These are phyloP conservation scores for Eremochloa ophiuroides DNA, from an alignment of 176 grass and related monocot genomes.

Conservation along the genomic window DNA sequence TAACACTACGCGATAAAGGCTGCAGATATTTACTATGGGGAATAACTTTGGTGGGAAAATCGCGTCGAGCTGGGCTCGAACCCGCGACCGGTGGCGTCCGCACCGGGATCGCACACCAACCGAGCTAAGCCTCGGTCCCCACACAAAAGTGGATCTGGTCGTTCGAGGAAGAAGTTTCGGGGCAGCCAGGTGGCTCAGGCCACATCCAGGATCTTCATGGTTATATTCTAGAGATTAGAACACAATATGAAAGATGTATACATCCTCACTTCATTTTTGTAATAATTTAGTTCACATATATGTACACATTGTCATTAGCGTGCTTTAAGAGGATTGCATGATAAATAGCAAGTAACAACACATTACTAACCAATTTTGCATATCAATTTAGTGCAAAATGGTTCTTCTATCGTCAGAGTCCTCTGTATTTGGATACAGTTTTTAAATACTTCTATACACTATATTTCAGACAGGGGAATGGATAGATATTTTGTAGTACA, in stretches of 20 bases:
- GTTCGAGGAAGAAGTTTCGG: background rate
- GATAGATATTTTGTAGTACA: background rate
- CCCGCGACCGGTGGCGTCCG: no score
- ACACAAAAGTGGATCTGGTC: background rate
- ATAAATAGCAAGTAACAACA: background rate
- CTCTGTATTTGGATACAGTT: background rate
- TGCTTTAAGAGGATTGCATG: background rate
- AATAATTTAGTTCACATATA: background rate
- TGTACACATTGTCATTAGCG: background rate
- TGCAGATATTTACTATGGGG: no score
- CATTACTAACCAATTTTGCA: background rate
- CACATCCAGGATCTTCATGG: no score
- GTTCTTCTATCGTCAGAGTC: background rate
- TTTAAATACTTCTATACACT: background rate
- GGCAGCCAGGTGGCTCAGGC: background rate
- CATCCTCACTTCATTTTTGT: background rate
- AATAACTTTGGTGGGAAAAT: no score
- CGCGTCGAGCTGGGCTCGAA: no score
- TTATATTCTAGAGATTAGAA: background rate
- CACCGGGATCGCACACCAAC: no score
- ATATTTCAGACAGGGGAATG: background rate
- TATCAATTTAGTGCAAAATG: background rate
- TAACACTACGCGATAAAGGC: no score
- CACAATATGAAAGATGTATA: background rate
- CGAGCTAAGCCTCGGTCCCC: no score